Base-by-base conservation (phyloP, 2,329 filamentous ascomycete species). In the Neopestalotiopsis sp. region DNA sequence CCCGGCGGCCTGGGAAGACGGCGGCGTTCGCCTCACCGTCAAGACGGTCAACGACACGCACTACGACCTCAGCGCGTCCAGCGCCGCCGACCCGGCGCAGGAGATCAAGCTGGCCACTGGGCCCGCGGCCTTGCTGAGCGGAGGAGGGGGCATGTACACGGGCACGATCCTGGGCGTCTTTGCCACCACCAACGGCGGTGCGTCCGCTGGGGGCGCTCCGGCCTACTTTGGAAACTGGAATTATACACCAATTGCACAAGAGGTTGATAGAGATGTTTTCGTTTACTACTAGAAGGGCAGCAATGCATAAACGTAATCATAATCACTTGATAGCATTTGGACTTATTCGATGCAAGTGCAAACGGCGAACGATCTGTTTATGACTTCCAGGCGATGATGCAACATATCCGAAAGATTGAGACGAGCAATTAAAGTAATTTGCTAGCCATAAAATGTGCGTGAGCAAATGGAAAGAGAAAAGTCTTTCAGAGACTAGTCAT, bases 91-190 rank as follows among this genome's bases (percentile, higher is more conserved):
- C 9, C 12, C 30, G 5, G 34, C 2, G 3, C 14, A 62, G 14
- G 30, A 30, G 14, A 24, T 62, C 59, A 62, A 38, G 34, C 59
- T 62, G 4, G 59, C 13, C 0, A 62, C 59, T 10, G 59, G 59
- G 4, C 59, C 59, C 6, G 30, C 10, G 57, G n/a, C 24, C 13
- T 59, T 28, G 24, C 65, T 70, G 40, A 69, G 45, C 32, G 66
- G 38, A 69, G 57, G 57, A 4, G 59, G 59, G 7, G 59, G 59
- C 30, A 62, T 62, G 59, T 57, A 56, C n/a, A 75, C 71, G 81
- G 86, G 86, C 0, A 81, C 82, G 1, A 75, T 89, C 24, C 70
- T 89, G 0, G 86, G 86, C 0, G 80, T 84, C 1, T 89, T 88
- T 73, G 83, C 82, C 56, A 88, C 86, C 4, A 85, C 78, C 34